Evolutionary conservation across 352 stramenopile genomes (phyloP).

Genomic region (Phytophthora melonis): DNA sequence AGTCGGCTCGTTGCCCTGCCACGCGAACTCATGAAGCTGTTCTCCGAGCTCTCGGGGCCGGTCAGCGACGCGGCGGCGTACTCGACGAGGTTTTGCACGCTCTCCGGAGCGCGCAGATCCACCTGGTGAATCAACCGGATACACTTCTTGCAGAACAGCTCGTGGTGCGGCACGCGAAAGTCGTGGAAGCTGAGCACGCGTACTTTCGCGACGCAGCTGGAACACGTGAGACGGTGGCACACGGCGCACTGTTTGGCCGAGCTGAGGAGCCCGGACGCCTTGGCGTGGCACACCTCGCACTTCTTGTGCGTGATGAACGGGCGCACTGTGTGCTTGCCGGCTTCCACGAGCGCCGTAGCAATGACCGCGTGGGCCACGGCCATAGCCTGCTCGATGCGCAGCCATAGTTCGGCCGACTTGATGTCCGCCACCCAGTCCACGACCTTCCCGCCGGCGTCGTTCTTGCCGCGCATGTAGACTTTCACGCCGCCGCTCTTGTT

Average conservation of each 20-base stretch:
- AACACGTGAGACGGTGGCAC: constrained; percentile 71
- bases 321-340: constrained; percentile 44
- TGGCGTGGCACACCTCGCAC: constrained; percentile 72
- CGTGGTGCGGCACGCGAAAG: constrained; percentile 59
- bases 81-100: constrained; percentile 50
- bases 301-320: constrained; percentile 48
- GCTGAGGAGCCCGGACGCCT: constrained; percentile 63
- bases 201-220: constrained; percentile 67
- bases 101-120: constrained; percentile 63
- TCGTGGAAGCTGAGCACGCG: constrained; percentile 70
- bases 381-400: constrained; percentile 67
- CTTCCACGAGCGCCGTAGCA: constrained; percentile 65
- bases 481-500: constrained; percentile 81
- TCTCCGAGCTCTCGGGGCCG: constrained; percentile 27
- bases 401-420: constrained; percentile 80
- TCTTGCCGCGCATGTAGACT: constrained; percentile 82
- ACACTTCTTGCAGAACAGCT: constrained; percentile 79
- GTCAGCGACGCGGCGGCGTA: constrained; percentile 49
- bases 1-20: constrained; percentile 33
- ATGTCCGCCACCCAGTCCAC: constrained; percentile 76
- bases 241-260: constrained; percentile 71
- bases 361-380: constrained; percentile 61
- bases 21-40: constrained; percentile 32
- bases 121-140: constrained; percentile 69
- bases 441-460: constrained; percentile 74